Conservation (phyloP, 768 basidiomycete genomes). For the Tylopilus sp. region DNA sequence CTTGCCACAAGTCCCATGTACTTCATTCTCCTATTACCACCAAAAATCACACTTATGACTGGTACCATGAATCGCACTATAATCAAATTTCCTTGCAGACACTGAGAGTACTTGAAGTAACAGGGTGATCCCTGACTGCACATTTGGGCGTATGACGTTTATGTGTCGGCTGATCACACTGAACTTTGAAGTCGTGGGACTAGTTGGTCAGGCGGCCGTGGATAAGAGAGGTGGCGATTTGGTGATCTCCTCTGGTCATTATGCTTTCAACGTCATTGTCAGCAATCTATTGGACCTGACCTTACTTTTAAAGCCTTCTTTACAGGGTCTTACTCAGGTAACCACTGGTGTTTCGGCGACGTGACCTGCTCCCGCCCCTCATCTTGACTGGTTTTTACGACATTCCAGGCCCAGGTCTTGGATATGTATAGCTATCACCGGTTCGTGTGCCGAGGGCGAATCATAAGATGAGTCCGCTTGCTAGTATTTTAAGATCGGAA, state of each 20-base stretch:
- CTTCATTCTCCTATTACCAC: conserved; percentile 26
- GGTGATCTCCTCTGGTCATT: background rate
- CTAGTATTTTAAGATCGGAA: background rate
- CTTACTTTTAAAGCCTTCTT: background rate
- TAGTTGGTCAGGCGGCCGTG: background rate
- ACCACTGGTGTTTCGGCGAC: background rate
- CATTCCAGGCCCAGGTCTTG: background rate
- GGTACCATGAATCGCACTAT: conserved; percentile 5
- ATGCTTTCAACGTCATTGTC: background rate
- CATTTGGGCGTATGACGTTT: background rate
- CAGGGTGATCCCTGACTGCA: background rate
- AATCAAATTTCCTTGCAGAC: background rate
- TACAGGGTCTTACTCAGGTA: background rate
- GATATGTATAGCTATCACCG: background rate
- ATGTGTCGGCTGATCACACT: background rate
- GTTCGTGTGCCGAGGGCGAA: background rate
- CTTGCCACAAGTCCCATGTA: conserved; percentile 36
- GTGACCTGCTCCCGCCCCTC: background rate
- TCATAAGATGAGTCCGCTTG: conserved; percentile 1
- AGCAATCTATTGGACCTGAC: background rate
- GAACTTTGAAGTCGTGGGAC: background rate
- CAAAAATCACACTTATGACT: conserved; percentile 28
- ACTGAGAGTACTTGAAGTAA: background rate
- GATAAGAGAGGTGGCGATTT: background rate
- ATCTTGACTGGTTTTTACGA: background rate